These are phyloP conservation scores for Saraca asoca DNA, from an alignment of 331 rosid genomes.

Conservation along the genomic window DNA sequence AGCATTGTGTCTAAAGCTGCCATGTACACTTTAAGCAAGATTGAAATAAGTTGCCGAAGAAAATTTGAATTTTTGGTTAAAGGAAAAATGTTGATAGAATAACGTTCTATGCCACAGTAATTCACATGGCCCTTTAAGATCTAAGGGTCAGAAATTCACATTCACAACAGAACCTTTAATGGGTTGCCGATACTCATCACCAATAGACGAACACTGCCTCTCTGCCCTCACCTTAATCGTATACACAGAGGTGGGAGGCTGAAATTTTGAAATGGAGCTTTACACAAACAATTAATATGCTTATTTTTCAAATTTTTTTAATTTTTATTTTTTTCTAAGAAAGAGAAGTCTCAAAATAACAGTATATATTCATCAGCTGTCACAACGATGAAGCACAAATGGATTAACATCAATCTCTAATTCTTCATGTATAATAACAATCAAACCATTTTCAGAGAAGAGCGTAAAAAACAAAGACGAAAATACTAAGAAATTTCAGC, in stretches of 20 bases:
- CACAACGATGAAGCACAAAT: conserved; percentile 32
- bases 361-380: conserved; percentile 49
- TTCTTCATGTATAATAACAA: conserved; percentile 51
- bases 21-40: neutral
- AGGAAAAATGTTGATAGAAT: neutral
- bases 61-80: neutral
- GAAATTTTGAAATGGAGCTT: neutral
- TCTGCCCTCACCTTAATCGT: neutral
- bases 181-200: conserved; percentile 27
- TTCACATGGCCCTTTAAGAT: neutral
- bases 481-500: conserved; percentile 41
- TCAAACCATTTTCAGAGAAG: conserved; percentile 37
- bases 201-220: conserved; percentile 14
- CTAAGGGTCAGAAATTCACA: neutral
- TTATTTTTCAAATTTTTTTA: conserved; percentile 11
- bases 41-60: too few species aligned
- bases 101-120: neutral
- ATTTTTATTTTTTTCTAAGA: too few species aligned
- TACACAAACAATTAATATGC: neutral
- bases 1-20: conserved; percentile 19
- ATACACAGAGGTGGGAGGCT: conserved; percentile 11
- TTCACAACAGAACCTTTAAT: neutral
- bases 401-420: conserved; percentile 26
- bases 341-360: too few species aligned
- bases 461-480: neutral